Evolutionary conservation across 2,329 filamentous ascomycete genomes (phyloP).

Genomic region (Rhinocladiella similis): DNA sequence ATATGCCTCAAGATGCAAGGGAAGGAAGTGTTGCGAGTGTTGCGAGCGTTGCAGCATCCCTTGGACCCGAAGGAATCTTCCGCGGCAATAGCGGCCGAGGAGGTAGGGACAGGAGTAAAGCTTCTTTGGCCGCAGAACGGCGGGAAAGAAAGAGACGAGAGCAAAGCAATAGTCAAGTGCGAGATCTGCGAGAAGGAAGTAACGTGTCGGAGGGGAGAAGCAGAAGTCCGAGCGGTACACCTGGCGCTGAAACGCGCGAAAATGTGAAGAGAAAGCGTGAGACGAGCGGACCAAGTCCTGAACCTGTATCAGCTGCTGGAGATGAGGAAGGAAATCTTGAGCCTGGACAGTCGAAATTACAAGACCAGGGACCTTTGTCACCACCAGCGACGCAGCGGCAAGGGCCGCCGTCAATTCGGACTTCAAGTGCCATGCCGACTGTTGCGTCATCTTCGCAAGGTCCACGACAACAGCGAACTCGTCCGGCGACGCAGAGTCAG

Average conservation of each 20-base stretch:
- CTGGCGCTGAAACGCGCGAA: not conserved
- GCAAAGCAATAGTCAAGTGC: not conserved
- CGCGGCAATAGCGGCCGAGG: conserved; percentile 14
- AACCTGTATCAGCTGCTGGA: not conserved
- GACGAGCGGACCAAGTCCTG: conserved; percentile 5
- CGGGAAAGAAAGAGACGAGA: conserved; percentile 12
- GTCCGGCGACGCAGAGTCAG: not conserved
- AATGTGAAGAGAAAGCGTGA: not conserved
- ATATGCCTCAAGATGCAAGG: conserved; percentile 5
- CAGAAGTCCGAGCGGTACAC: conserved; percentile 5
- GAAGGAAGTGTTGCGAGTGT: conserved; percentile 17
- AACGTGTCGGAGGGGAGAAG: conserved; percentile 8
- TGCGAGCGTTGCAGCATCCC: conserved; percentile 2
- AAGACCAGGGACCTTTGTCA: not conserved
- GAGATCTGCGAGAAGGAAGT: not conserved
- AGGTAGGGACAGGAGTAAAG: not conserved
- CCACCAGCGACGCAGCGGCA: conserved; percentile 2
- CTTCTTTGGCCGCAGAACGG: conserved; percentile 7
- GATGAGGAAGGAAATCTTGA: not conserved
- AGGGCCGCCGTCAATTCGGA: not conserved
- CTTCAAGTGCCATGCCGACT: not conserved
- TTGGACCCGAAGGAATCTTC: conserved; percentile 9
- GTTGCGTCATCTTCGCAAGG: not conserved
- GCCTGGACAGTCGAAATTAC: not conserved
- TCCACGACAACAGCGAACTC: not conserved